These are phyloP conservation scores for Lumnitzera littorea DNA, from an alignment of 345 rosid genomes.

Conservation along the genomic window DNA sequence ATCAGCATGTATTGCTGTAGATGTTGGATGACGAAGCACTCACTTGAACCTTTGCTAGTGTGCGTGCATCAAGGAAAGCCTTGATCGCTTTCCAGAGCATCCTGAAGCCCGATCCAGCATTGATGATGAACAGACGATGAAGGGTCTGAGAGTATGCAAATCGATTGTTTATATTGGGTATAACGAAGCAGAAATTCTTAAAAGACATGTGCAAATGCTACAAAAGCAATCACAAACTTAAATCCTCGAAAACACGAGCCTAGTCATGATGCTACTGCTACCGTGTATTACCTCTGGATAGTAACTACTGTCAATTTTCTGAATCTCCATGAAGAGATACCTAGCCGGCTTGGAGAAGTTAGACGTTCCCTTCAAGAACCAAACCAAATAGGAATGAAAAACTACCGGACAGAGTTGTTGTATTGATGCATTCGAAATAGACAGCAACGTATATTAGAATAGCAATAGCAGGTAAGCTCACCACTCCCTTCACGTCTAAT, in stretches of 20 bases:
- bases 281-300: constrained; percentile 46
- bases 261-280: no score
- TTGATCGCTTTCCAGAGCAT: constrained; percentile 55
- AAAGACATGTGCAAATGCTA: no score
- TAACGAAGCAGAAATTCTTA: no score
- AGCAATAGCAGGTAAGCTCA: constrained; percentile 16
- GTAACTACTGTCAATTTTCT: constrained; percentile 58
- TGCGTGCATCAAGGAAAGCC: constrained; percentile 46
- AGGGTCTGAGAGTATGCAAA: constrained; percentile 28
- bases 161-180: no score
- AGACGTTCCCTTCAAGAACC: constrained; percentile 40
- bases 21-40: constrained; percentile 1
- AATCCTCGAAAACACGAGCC: no score
- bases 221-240: no score
- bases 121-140: constrained; percentile 41
- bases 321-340: constrained; percentile 52
- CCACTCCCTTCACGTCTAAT: constrained; percentile 64
- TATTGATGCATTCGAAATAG: no score
- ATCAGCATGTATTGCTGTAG: no score
- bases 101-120: constrained; percentile 58
- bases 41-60: constrained; percentile 50
- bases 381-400: no score
- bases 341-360: constrained; percentile 65
- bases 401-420: no score
- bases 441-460: no score